Percentiles rank a stretch among this genome's conserved stretches.
These are phyloP conservation scores for Globisporangium splendens DNA, from an alignment of 352 stramenopile genomes.

Conservation along the genomic window DNA sequence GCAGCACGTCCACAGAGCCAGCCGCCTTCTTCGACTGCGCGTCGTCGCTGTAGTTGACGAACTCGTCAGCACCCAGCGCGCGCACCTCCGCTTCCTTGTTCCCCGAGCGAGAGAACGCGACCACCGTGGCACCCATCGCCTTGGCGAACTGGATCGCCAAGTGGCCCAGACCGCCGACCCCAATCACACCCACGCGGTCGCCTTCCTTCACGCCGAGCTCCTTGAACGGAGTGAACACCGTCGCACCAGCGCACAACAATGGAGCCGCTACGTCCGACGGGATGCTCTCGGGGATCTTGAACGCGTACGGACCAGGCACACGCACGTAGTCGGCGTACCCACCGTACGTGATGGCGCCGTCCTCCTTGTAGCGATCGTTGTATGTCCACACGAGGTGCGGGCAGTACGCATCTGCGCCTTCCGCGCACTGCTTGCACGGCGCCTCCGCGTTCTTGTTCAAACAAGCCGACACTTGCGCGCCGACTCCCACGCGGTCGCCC, in stretches of 20 bases:
- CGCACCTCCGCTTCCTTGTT: constrained; percentile 7
- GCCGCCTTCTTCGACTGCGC: constrained; percentile 33
- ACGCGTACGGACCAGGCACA: constrained; percentile 45
- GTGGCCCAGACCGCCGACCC: constrained; percentile 83
- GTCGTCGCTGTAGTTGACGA: constrained; percentile 11
- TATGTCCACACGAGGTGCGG: constrained; percentile 37
- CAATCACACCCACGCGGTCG: constrained; percentile 52
- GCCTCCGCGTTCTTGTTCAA: constrained; percentile 40
- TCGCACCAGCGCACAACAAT: constrained; percentile 81
- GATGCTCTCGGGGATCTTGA: constrained; percentile 73
- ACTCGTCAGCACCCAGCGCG: too few species aligned
- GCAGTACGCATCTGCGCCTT: constrained; percentile 62
- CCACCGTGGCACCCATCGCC: constrained; percentile 34
- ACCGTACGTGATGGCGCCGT: constrained; percentile 35
- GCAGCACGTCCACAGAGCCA: too few species aligned
- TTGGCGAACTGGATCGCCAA: constrained; percentile 76
- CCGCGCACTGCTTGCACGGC: constrained; percentile 50
- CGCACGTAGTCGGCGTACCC: constrained; percentile 73
- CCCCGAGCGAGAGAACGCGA: constrained; percentile 54
- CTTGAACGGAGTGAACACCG: constrained; percentile 63
- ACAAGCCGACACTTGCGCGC: constrained; percentile 67
- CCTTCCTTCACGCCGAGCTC: constrained; percentile 37
- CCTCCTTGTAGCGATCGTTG: constrained; percentile 26
- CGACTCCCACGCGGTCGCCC: constrained; percentile 74
- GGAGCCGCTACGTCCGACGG: constrained; percentile 46